A percentile compares a stretch with the other conserved stretches of the same genome.
Evolutionary conservation across 164 flowering plant genomes (phyloP).

Genomic region (Liquidambar formosana): DNA sequence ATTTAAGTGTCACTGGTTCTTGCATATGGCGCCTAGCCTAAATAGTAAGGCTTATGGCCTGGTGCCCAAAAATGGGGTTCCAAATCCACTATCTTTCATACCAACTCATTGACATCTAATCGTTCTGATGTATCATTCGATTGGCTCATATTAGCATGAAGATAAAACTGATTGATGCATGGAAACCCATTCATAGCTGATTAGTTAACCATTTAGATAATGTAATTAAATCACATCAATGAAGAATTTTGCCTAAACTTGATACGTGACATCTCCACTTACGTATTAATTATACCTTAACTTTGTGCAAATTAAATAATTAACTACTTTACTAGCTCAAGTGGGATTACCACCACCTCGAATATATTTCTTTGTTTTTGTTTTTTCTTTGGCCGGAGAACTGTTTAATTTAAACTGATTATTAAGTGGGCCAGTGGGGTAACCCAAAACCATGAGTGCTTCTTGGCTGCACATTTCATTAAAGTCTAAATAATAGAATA

Average conservation of each 20-base stretch:
- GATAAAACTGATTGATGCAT: background rate
- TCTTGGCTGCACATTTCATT: background rate
- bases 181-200: background rate
- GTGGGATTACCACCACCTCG: constrained; percentile 30
- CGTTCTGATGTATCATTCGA: background rate
- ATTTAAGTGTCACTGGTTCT: too few relatives aligned
- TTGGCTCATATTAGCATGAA: background rate
- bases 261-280: background rate
- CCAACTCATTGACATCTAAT: too few relatives aligned
- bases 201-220: background rate
- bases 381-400: background rate
- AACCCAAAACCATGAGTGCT: constrained; percentile 7
- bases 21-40: too few relatives aligned
- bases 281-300: background rate
- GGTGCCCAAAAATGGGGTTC: too few relatives aligned
- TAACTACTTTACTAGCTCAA: background rate
- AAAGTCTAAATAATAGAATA: too few relatives aligned
- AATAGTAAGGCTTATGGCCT: too few relatives aligned
- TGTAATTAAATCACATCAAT: background rate
- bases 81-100: too few relatives aligned
- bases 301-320: background rate
- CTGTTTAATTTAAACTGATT: background rate
- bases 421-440: background rate
- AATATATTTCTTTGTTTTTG: background rate
- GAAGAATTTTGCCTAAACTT: background rate